Percentiles rank a stretch among this genome's conserved stretches.
phyloP scores from a whole-genome alignment of 2,329 filamentous ascomycete species.

The Pyrenophora seminiperda region DNA sequence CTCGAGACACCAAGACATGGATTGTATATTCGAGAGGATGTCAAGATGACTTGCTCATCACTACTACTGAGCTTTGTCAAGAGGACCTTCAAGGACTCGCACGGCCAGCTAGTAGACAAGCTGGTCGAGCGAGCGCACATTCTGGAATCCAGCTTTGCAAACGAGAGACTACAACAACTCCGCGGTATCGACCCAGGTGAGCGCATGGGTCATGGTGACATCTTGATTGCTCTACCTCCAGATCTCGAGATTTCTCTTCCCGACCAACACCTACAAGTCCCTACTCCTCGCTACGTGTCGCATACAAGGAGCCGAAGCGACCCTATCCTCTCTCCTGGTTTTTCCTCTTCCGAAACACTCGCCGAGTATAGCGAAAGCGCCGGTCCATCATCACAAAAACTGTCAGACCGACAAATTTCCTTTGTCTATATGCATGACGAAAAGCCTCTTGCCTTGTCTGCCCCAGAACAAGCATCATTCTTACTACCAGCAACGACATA shows the following conservation, averaged over 20 bases:
- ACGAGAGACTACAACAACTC: conserved; percentile 39
- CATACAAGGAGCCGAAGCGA: conserved; percentile 32
- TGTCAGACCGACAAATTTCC: conserved; percentile 14
- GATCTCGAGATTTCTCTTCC: conserved; percentile 27
- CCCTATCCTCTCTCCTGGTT: conserved; percentile 27
- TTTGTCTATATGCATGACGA: conserved; percentile 21
- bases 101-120: conserved; percentile 69
- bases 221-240: conserved; percentile 45
- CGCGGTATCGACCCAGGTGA: conserved; percentile 39
- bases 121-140: conserved; percentile 46
- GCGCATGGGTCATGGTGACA: conserved; percentile 41
- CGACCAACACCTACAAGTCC: conserved; percentile 13
- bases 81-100: conserved; percentile 78
- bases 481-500: conserved; percentile 33
- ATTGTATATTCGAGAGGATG: conserved; percentile 82
- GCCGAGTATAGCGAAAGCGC: conserved; percentile 17
- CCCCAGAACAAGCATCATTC: conserved; percentile 21
- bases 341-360: conserved; percentile 26
- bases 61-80: conserved; percentile 78
- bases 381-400: conserved; percentile 11
- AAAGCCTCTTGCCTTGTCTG: conserved; percentile 15
- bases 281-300: conserved; percentile 18
- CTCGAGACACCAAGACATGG: conserved; percentile 69
- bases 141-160: conserved; percentile 42
- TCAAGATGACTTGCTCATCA: conserved; percentile 80